Evolutionary conservation across 495 filamentous ascomycete species (phyloP), one percentile per base, ranked within the genome.

Genomic region (Aspergillus cavernicola): DNA sequence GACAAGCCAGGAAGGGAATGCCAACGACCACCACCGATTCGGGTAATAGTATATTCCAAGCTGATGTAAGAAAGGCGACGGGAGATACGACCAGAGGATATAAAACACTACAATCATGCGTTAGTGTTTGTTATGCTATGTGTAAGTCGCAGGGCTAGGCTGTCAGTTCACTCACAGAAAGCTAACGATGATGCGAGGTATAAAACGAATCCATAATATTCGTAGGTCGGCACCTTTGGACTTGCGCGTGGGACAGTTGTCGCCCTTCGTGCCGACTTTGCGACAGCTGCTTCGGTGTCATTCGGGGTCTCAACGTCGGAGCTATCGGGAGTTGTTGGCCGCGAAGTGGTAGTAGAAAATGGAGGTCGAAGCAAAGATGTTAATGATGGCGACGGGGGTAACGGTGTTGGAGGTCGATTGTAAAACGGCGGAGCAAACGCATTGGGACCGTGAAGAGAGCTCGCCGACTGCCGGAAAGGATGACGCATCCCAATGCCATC

Each of bases 171-270:
- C 76, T 60, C 59, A 81, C 79, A 67, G 65, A 97, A 97, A 1
- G 80, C 83, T 32, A 91, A 72, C 12, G 81, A 86, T 31, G 85
- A 88, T 60, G 88, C 86, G 22, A 98, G 79, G 67, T 98, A 97
- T 22, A 98, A 79, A 44, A 93, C 92, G 71, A 98, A 97, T 56
- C 93, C 93, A 66, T 98, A 97, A 79, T 98, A 98, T 65, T 98
- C 93, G 68, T 98, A 97, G 0, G 93, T 98, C 8, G 93, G 93
- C 1, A 97, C 91, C 59, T 91, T 92, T 0, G 93, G 93, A 37
- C 85, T 86, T 13, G 91, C 93, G 31, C 91, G 85, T 1, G 93
- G 90, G 12, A 96, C 83, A 0, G 87, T 87, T 37, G 84, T 84
- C 31, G 86, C 80, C 22, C 75, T 76, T 20, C 80, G 78, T 44